A percentile compares a stretch with the other conserved stretches of the same genome.
These are phyloP conservation scores for Alternaria alternata DNA, from an alignment of 2,329 filamentous ascomycete genomes.

Conservation along the genomic window DNA sequence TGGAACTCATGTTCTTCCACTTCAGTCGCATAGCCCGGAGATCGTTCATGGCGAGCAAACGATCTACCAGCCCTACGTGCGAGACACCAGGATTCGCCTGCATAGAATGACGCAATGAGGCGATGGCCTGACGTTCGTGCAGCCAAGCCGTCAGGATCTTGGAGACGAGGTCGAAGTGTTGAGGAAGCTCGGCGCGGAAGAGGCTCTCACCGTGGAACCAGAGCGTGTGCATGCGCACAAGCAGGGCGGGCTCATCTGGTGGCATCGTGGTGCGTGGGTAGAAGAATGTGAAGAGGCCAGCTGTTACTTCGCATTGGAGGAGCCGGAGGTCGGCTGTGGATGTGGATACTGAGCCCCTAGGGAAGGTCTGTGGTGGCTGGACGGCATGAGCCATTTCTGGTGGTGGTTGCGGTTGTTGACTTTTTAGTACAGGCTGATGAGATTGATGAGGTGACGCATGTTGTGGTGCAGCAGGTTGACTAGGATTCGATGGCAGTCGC, in stretches of 20 bases:
- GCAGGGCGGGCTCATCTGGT: slow-evolving; percentile 35
- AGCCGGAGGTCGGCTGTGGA: slow-evolving; percentile 31
- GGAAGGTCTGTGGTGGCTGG: slow-evolving; percentile 5
- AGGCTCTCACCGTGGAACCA: slow-evolving; percentile 39
- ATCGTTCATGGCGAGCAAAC: slow-evolving; percentile 47
- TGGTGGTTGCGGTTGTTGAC: slow-evolving; percentile 24
- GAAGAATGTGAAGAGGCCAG: slow-evolving; percentile 41
- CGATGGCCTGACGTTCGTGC: slow-evolving; percentile 41
- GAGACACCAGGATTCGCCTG: slow-evolving; percentile 33
- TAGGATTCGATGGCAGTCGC: slow-evolving; percentile 16
- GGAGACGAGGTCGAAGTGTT: slow-evolving; percentile 37
- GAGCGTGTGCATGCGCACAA: slow-evolving; percentile 38
- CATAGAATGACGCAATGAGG: slow-evolving; percentile 34
- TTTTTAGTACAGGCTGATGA: slow-evolving; percentile 33
- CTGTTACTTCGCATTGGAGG: slow-evolving; percentile 45
- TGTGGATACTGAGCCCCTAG: slow-evolving; percentile 14
- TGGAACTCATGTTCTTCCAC: slow-evolving; percentile 48
- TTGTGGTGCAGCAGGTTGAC: slow-evolving; percentile 14
- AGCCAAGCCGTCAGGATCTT: slow-evolving; percentile 45
- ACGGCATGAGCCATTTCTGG: slow-evolving; percentile 23
- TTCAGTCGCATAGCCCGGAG: slow-evolving; percentile 44
- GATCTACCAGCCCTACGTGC: slow-evolving; percentile 39
- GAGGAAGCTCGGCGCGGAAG: slow-evolving; percentile 38
- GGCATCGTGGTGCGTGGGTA: slow-evolving; percentile 34
- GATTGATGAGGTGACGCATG: slow-evolving; percentile 11